Conservation (phyloP, 2,329 filamentous ascomycete species). For the Ceratocystiopsis minuta region DNA sequence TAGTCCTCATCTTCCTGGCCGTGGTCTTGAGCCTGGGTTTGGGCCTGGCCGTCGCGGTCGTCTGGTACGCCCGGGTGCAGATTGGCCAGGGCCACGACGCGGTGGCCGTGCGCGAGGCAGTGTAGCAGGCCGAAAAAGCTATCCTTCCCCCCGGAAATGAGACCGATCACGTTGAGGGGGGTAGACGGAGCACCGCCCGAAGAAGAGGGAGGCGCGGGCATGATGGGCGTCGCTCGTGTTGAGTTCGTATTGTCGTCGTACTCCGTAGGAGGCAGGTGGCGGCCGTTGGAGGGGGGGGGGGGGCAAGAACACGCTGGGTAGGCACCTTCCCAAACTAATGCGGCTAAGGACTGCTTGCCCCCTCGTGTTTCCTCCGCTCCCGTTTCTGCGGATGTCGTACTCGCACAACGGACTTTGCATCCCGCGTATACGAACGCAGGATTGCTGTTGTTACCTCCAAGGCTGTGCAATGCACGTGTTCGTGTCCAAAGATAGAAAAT, state of each 20-base stretch:
- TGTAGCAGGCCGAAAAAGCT: conserved; percentile 88
- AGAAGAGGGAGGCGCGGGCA: not conserved
- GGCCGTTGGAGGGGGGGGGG: no score
- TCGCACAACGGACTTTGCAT: no score
- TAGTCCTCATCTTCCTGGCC: conserved; percentile 25
- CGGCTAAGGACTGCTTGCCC: no score
- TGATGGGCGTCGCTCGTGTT: not conserved
- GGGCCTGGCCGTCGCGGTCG: not conserved
- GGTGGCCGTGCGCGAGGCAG: conserved; percentile 71
- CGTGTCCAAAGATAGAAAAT: no score
- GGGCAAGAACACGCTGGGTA: no score
- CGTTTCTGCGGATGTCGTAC: no score
- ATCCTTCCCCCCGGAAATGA: conserved; percentile 94
- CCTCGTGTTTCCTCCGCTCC: no score
- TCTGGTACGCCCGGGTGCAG: conserved; percentile 39
- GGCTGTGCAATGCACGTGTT: not conserved
- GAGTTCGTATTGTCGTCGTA: no score
- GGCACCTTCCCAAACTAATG: no score
- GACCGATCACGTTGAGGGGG: conserved; percentile 59
- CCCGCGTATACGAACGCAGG: no score
- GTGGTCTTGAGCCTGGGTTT: not conserved
- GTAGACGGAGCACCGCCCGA: not conserved
- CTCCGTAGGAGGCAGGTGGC: no score
- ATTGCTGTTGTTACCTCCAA: not conserved
- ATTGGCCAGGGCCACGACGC: conserved; percentile 76